phyloP scores from a whole-genome alignment of 73 alveolate genomes.

The Paramecium sonneborni region DNA sequence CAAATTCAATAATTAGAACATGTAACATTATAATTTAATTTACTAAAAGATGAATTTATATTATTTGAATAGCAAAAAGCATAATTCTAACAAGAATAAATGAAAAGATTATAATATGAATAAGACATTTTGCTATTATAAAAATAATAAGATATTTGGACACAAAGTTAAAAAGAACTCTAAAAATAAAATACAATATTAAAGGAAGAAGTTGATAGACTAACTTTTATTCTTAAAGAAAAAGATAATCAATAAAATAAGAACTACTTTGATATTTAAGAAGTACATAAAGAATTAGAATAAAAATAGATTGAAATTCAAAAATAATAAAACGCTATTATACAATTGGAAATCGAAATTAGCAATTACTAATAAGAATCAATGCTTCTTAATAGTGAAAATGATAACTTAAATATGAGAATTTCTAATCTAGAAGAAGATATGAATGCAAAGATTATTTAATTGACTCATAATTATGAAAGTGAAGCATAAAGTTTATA shows the following conservation, averaged over 20 bases:
- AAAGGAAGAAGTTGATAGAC: background rate
- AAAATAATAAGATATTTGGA: background rate
- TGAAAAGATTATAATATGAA: background rate
- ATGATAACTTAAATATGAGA: constrained; percentile 6
- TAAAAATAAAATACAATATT: background rate
- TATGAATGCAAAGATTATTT: background rate
- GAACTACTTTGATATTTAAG: background rate
- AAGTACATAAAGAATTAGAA: background rate
- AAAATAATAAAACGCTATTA: background rate
- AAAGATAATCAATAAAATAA: background rate
- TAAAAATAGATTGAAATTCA: background rate
- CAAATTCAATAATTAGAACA: background rate
- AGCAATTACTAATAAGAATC: background rate
- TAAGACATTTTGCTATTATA: background rate
- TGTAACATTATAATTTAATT: background rate
- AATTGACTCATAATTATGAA: background rate
- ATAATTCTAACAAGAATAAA: background rate
- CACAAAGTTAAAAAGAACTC: background rate
- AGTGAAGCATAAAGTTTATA: background rate
- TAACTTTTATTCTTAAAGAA: background rate
- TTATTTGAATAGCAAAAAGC: background rate
- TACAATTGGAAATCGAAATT: background rate
- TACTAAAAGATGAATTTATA: background rate
- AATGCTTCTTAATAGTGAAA: background rate
- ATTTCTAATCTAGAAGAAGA: background rate